Base-by-base conservation (phyloP, 768 basidiomycete genomes). In the Antrodiella citrinella region DNA sequence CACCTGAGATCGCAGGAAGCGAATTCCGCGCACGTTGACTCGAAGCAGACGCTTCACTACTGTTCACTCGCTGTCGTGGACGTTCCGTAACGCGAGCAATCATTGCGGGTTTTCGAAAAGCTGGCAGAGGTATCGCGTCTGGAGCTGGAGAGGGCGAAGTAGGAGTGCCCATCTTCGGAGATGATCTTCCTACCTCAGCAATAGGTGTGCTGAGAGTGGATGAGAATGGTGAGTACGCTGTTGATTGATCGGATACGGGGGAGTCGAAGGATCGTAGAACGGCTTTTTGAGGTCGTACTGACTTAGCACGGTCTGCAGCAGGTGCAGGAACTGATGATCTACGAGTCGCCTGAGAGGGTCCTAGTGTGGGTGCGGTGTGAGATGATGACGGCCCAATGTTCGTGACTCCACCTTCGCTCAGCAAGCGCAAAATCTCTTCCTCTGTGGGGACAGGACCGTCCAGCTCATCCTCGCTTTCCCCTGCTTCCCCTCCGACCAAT, bases 401-500 rank as follows among this genome's bases (percentile, higher is more conserved):
- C 9, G 57, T 60, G 13, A 66, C 58, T 11, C 65, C 62, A 18
- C 67, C 66, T 19, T 55, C 57, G 4, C 53, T 54, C 42, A 68
- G 48, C 26, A 62, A 52, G 45, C 47, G 49, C 10, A 51, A 44
- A 11, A 56, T 56, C 4, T 60, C 54, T 23, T 58, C 58, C 4
- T 53, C 52, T 9, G 48, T 44, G 35, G 44, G 40, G 38, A 47
- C 19, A 19, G 7, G 5, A 9, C 21, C 41, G 41, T 63, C 60
- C 1, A 43, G 45, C 13, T 64, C 64, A 12, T 53, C 57, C 22
- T 62, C 67, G 46, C 62, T 61, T 7, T 67, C 66, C 48, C 62
- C 62, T 1, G 63, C 65, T 10, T 59, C 51, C 4, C 63, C 59
- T 4, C 66, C 64, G 1, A 67, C 55, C 1, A 69, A 55, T 24